These are phyloP conservation scores for Alternaria viburni DNA, from an alignment of 2,329 filamentous ascomycete species.

Conservation along the genomic window DNA sequence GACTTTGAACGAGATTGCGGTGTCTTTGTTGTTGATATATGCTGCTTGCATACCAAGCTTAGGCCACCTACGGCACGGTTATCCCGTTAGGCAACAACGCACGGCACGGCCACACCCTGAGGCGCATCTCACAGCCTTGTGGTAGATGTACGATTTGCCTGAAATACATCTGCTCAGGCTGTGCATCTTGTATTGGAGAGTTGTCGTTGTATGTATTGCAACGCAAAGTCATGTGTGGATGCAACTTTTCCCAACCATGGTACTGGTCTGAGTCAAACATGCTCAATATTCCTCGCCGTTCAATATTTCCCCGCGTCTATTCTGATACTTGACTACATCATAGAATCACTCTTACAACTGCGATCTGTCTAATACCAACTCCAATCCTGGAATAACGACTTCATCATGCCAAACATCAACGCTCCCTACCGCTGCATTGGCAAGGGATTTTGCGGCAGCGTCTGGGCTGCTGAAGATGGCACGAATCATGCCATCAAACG, in stretches of 20 bases:
- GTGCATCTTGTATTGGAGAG: background rate
- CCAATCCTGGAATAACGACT: background rate
- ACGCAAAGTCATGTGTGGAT: background rate
- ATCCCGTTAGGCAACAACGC: background rate
- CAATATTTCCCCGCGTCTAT: no score
- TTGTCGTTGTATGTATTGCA: background rate
- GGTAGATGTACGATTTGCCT: background rate
- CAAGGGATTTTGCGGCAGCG: conserved; percentile 24
- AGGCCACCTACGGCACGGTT: background rate
- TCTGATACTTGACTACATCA: no score
- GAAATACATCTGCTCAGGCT: background rate
- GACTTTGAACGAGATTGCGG: background rate
- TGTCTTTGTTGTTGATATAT: background rate
- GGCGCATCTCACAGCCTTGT: background rate
- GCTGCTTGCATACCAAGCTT: background rate
- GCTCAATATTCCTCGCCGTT: no score
- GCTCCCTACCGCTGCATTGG: conserved; percentile 20
- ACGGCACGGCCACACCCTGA: background rate
- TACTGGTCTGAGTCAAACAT: background rate
- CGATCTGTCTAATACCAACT: background rate
- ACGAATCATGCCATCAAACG: conserved; percentile 17
- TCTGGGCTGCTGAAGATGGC: conserved; percentile 19
- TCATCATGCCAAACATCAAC: background rate
- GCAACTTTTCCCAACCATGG: background rate
- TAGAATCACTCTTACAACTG: no score